Percentiles rank a stretch among this genome's conserved stretches.
Conservation (phyloP, 108 stramenopile species). For the Cyclotella distinguenda region DNA sequence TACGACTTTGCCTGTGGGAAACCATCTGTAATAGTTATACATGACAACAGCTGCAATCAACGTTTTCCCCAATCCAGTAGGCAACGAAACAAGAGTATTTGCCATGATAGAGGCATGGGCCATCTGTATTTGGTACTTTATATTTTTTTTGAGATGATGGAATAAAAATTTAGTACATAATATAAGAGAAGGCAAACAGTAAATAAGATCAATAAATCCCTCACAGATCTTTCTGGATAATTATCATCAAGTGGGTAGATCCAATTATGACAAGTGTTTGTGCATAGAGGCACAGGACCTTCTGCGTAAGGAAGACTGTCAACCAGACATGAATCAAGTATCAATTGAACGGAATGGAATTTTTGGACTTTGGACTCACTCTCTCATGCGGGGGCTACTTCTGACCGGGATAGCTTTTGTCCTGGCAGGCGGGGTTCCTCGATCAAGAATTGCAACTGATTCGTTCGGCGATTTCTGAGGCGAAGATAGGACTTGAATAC, state of each 20-base stretch:
- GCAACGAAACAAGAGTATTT: slow-evolving; percentile 94
- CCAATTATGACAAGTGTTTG: slow-evolving; percentile 63
- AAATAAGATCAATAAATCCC: not conserved
- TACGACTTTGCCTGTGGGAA: slow-evolving; percentile 65
- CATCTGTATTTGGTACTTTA: slow-evolving; percentile 87
- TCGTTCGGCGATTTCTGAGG: too few species aligned
- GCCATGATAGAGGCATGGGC: slow-evolving; percentile 66
- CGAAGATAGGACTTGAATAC: too few species aligned
- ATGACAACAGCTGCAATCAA: slow-evolving; percentile 97
- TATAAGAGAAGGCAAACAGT: not conserved
- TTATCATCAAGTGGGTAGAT: slow-evolving; percentile 80
- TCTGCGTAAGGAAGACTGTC: slow-evolving; percentile 26
- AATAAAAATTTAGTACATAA: too few species aligned
- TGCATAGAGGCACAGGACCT: slow-evolving; percentile 66
- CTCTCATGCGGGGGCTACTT: too few species aligned
- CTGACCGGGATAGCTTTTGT: too few species aligned
- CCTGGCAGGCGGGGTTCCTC: too few species aligned
- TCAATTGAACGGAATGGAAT: too few species aligned
- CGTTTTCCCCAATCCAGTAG: slow-evolving; percentile 99
- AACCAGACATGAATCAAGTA: not conserved
- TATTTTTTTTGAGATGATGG: too few species aligned
- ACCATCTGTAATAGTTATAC: slow-evolving; percentile 96
- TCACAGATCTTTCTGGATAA: slow-evolving; percentile 67
- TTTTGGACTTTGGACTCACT: too few species aligned
- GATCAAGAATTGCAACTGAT: too few species aligned